phyloP scores from a whole-genome alignment of 2,329 filamentous ascomycete species.

The Neofusicoccum cordaticola region DNA sequence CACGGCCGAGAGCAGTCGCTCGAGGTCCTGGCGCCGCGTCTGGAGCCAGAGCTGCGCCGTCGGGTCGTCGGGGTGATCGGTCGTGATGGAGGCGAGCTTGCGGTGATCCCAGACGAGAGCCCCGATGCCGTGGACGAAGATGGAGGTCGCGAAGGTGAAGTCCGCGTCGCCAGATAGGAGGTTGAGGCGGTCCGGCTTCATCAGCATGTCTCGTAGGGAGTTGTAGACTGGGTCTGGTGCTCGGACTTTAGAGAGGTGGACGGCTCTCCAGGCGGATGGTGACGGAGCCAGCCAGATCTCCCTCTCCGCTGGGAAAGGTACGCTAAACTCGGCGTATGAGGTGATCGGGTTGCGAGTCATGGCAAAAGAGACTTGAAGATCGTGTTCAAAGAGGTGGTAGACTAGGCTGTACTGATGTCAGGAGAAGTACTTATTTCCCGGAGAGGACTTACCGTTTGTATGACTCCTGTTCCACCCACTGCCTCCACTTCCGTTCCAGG shows the following conservation, averaged over 20 bases:
- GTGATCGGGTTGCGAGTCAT: conserved; percentile 63
- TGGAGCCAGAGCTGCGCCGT: conserved; percentile 23
- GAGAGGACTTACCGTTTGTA: conserved; percentile 36
- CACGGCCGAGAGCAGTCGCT: background rate
- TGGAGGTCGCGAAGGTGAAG: conserved; percentile 39
- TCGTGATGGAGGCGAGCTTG: background rate
- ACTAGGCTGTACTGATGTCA: conserved; percentile 56
- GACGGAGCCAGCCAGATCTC: conserved; percentile 65
- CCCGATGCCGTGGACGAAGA: conserved; percentile 1
- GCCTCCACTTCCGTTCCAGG: conserved; percentile 63
- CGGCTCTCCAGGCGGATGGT: conserved; percentile 62
- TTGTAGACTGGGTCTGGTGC: conserved; percentile 16
- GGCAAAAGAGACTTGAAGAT: conserved; percentile 65
- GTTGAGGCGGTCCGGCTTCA: background rate
- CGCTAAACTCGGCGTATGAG: conserved; percentile 65
- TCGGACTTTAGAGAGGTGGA: conserved; percentile 48
- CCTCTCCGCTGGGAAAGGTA: conserved; percentile 62
- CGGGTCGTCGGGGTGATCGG: conserved; percentile 15
- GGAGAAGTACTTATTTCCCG: conserved; percentile 8
- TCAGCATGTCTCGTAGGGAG: background rate
- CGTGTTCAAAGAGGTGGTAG: conserved; percentile 63
- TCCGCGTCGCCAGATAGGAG: conserved; percentile 52
- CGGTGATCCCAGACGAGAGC: conserved; percentile 6
- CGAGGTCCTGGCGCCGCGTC: conserved; percentile 21
- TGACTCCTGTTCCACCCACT: conserved; percentile 63